Evolutionary conservation across 768 basidiomycete species (phyloP), one percentile per base, ranked within the genome.

Genomic region (Cyclocybe cylindracea): DNA sequence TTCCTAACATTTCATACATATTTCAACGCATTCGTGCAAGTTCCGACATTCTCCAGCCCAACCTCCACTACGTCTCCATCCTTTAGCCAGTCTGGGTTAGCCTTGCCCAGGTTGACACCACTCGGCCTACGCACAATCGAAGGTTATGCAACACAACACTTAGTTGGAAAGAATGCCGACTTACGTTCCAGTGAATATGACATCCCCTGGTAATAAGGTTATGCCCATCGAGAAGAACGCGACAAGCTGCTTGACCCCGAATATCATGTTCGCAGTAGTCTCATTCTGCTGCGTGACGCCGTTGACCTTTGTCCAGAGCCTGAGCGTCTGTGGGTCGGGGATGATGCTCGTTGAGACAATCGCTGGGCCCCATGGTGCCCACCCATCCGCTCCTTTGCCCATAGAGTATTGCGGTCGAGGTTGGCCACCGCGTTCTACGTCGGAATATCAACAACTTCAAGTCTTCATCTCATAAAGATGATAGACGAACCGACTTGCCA

Each of bases 211-310:
- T 11, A 68, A 56, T 31, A 75, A 53, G 2, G 74, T 76, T 7
- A 65, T 75, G 1, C 75, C 74, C 75, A 77, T 77, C 1, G 71
- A 72, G 63, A 77, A 73, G 64, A 73, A 76, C 7, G 68, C 69
- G 16, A 75, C 71, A 2, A 74, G 61, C 14, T 73, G 61, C 49
- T 68, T 10, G 13, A 19, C n/a, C 37, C n/a, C 16, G 14, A 31
- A 32, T 24, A 29, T 36, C 19, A 39, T 7, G 13, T n/a, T 39
- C 1, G 18, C 11, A 5, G n/a, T 16, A 1, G 18, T 48, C 36
- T 38, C 37, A 10, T 29, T 10, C 29, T 14, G 5, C 18, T 14
- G 67, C 40, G 61, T 60, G 10, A 66, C 71, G 1, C 70, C 72
- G 41, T 74, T 76, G 46, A 73, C 73, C 51, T 71, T 74, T 2